Percentiles rank a stretch among this genome's conserved stretches.
Evolutionary conservation across 2,329 filamentous ascomycete genomes (phyloP).

Genomic region (Aspergillus ochraceoroseus): DNA sequence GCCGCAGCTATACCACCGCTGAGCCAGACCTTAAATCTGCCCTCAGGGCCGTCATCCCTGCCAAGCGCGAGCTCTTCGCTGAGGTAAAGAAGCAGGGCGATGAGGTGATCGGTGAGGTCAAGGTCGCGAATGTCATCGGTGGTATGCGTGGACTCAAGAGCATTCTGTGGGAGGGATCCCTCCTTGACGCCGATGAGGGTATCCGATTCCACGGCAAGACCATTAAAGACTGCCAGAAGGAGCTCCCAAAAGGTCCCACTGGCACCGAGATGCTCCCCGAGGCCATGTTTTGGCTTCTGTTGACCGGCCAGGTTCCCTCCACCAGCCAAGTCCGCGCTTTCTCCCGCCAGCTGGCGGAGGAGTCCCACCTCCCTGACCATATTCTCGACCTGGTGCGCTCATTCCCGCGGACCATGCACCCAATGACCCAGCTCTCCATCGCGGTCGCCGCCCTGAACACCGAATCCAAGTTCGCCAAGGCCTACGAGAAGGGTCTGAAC

Average conservation of each 20-base stretch:
- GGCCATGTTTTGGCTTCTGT: constrained; percentile 98
- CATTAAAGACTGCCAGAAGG: constrained; percentile 94
- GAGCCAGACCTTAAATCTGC: constrained; percentile 88
- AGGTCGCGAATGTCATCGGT: constrained; percentile 87
- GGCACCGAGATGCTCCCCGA: constrained; percentile 96
- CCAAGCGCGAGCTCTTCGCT: constrained; percentile 88
- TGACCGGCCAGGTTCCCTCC: constrained; percentile 87
- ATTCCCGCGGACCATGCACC: constrained; percentile 86
- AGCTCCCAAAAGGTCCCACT: constrained; percentile 84
- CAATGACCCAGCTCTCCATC: constrained; percentile 97
- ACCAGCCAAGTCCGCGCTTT: constrained; percentile 74
- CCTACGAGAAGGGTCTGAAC: constrained; percentile 82
- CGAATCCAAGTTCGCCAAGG: constrained; percentile 86
- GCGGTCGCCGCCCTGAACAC: constrained; percentile 95
- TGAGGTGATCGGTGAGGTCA: constrained; percentile 85
- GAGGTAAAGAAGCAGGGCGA: constrained; percentile 81
- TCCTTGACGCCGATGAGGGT: constrained; percentile 92
- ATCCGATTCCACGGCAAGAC: constrained; percentile 97
- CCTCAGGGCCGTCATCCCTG: constrained; percentile 77
- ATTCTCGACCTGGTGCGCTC: constrained; percentile 82
- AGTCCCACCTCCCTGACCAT: constrained; percentile 75
- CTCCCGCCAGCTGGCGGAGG: constrained; percentile 79
- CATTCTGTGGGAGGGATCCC: constrained; percentile 98
- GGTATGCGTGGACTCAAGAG: constrained; percentile 97
- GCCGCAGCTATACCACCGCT: constrained; percentile 52